Base-by-base conservation (phyloP, 345 rosid species). In the Eucalyptus melliodora region DNA sequence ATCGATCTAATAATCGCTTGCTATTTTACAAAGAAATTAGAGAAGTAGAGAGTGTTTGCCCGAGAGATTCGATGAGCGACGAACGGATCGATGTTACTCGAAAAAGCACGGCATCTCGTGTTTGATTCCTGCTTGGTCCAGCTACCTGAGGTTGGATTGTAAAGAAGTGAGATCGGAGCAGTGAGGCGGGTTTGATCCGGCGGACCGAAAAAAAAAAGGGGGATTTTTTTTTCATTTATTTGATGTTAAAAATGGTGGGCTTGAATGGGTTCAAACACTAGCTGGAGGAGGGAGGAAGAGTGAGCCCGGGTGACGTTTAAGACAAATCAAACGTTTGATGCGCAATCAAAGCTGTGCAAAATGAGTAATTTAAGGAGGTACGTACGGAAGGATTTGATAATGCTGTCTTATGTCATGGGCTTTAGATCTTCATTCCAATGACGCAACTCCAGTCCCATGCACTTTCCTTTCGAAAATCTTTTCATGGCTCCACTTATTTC, bases 181-280 rank as follows among this genome's bases (percentile, higher is more conserved):
- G 62, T 56, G 62, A 4, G 6, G 40, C 3, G 40, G 40, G 40
- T n/a, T 67, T 31, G 19, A 9, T n/a, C 40, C 11, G 2, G 80
- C 80, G 0, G 80, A 10, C 11, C 0, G 5, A n/a, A 31, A n/a
- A 8, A 16, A 67, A 31, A 31, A 53, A 53, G 2, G 1, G 6
- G 1, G 14, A 8, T 4, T 65, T n/a, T 34, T 7, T 53, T 53
- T 9, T 12, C 44, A 17, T 69, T 9, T 17, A 9, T 34, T 34
- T 17, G 23, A 16, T 69, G 42, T 16, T 3, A 16, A 69, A 34
- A 16, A 31, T 69, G 42, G 13, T 16, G 81, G 21, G 81, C 24
- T 16, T 31, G 81, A 69, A 31, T 34, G 81, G 42, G 42, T 31
- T 31, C 80, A 8, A 65, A 65, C 10, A 15, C 21, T 65, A n/a